Evolutionary conservation across 345 rosid species (phyloP).

Genomic region (Jatropha curcas): DNA sequence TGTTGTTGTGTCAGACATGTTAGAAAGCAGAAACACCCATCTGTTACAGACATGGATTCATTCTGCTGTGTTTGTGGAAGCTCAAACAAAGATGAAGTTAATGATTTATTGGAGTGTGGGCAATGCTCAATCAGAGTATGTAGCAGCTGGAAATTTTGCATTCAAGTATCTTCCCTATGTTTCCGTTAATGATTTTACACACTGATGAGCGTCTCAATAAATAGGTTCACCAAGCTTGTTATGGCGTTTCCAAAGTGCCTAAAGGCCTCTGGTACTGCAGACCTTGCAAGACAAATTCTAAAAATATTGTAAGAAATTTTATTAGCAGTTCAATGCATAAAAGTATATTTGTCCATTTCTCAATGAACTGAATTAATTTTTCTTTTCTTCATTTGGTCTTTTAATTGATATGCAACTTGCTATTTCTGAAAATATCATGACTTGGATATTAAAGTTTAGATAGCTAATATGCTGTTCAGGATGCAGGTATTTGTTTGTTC

Average conservation of each 20-base stretch:
- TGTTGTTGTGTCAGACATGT: conserved; percentile 26
- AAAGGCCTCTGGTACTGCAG: conserved; percentile 51
- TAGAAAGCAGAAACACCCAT: conserved; percentile 10
- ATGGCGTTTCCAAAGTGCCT: conserved; percentile 48
- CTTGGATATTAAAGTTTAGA: background rate
- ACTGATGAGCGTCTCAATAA: conserved; percentile 8
- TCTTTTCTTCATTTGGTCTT: too few relatives aligned
- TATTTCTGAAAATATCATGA: background rate
- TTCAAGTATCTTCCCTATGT: background rate
- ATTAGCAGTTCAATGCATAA: background rate
- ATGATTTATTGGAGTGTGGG: conserved; percentile 44
- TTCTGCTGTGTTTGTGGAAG: conserved; percentile 54
- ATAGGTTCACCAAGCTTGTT: conserved; percentile 61
- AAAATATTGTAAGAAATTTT: conserved; percentile 39
- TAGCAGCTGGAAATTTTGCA: conserved; percentile 8
- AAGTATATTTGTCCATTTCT: background rate
- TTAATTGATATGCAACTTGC: too few relatives aligned
- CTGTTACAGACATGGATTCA: conserved; percentile 25
- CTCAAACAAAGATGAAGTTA: conserved; percentile 44
- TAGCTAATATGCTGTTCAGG: background rate
- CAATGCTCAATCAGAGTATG: conserved; percentile 43
- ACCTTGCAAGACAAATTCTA: conserved; percentile 44
- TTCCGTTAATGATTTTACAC: background rate
- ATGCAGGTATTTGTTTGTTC: background rate
- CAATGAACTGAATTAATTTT: background rate